These are phyloP conservation scores for grape (Vitis vinifera) DNA, from an alignment of 164 flowering plant species.

Conservation along the genomic window DNA sequence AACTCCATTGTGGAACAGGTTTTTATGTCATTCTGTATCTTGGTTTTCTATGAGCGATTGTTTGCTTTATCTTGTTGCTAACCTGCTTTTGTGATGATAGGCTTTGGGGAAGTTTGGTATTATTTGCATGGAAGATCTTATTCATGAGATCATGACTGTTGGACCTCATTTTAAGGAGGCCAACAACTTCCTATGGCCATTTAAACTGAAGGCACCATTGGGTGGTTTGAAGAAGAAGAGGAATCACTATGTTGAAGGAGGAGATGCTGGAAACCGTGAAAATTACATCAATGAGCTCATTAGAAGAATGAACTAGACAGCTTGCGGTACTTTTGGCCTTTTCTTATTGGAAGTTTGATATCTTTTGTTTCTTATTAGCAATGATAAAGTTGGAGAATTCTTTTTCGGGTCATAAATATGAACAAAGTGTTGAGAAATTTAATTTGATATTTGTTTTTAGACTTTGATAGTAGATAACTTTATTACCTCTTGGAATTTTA, in stretches of 20 bases:
- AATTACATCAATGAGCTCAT: slow-evolving; percentile 29
- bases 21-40: no score
- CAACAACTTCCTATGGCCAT: slow-evolving; percentile 33
- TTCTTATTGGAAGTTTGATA: no score
- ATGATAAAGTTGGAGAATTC: no score
- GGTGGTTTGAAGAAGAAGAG: slow-evolving; percentile 34
- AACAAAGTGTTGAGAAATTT: no score
- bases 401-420: no score
- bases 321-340: no score
- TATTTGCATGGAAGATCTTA: slow-evolving; percentile 30
- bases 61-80: neutral
- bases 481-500: no score
- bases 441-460: no score
- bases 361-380: no score
- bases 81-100: neutral
- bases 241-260: slow-evolving; percentile 37
- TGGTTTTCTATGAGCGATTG: neutral
- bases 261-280: slow-evolving; percentile 37
- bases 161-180: slow-evolving; percentile 39
- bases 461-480: no score
- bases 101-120: slow-evolving; percentile 27
- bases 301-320: slow-evolving; percentile 25
- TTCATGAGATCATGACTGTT: slow-evolving; percentile 36
- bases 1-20: slow-evolving; percentile 50
- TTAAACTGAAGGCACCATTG: slow-evolving; percentile 32